phyloP scores from a whole-genome alignment of 257 asterid genomes.

The Cruciata laevipes region DNA sequence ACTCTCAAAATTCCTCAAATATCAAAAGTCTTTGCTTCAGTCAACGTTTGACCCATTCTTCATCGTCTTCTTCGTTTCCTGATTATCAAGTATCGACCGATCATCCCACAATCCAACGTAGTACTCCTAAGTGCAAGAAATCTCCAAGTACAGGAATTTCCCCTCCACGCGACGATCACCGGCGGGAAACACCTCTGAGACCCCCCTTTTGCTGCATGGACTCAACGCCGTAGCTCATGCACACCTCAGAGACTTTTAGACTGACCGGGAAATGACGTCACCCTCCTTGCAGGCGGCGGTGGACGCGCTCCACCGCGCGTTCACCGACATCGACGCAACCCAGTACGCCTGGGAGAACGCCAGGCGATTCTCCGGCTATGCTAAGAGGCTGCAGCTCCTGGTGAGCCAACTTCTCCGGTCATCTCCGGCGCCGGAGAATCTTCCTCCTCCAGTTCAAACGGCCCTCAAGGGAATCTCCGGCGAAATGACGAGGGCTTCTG shows the following conservation, averaged over 20 bases:
- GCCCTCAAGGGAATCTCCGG: constrained; percentile 24
- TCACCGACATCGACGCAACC: constrained; percentile 16
- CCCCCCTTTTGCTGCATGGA: constrained; percentile 1
- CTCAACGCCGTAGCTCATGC: background rate
- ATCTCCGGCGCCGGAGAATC: constrained; percentile 12
- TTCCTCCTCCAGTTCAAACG: constrained; percentile 15
- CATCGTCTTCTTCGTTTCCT: background rate
- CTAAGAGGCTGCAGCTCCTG: constrained; percentile 24
- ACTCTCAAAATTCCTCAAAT: background rate
- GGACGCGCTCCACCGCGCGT: constrained; percentile 9
- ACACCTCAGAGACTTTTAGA: background rate
- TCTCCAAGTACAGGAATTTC: background rate
- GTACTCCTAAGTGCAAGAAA: background rate
- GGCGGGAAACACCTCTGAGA: background rate
- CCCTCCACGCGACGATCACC: background rate
- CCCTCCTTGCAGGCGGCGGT: constrained; percentile 11
- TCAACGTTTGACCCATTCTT: constrained; percentile 5
- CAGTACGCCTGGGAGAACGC: constrained; percentile 25
- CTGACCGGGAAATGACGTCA: constrained; percentile 15
- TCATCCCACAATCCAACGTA: too few species aligned
- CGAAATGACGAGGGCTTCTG: constrained; percentile 14
- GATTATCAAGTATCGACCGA: background rate
- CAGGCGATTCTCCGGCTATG: constrained; percentile 20
- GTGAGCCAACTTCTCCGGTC: constrained; percentile 16
- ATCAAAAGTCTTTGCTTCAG: constrained; percentile 2